Conservation (phyloP, 2,329 filamentous ascomycete species). For the Clarireedia homoeocarpa region DNA sequence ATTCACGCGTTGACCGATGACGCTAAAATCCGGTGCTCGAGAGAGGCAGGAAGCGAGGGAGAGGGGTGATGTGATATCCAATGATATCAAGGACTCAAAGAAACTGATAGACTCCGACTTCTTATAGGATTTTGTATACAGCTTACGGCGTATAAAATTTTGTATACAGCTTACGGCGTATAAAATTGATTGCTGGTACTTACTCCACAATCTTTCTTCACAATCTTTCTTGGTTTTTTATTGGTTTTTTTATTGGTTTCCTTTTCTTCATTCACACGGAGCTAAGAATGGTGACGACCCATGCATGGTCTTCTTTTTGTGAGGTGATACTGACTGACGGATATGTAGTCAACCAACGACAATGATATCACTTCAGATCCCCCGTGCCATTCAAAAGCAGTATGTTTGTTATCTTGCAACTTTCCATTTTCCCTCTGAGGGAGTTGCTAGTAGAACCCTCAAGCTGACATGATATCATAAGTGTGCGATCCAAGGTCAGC, state of each 20-base stretch:
- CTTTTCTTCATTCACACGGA: neutral
- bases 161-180: neutral
- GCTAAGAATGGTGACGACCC: constrained; percentile 1
- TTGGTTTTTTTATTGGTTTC: no score
- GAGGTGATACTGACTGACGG: constrained; percentile 10
- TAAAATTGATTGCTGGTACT: no score
- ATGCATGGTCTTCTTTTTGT: neutral
- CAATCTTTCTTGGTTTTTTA: neutral
- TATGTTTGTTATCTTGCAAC: constrained; percentile 37
- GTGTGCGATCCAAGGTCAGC: constrained; percentile 84
- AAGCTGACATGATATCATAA: constrained; percentile 29
- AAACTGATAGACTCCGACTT: no score
- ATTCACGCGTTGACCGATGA: constrained; percentile 8
- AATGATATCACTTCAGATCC: constrained; percentile 67
- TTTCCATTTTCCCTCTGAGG: neutral
- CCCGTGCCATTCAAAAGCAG: constrained; percentile 78
- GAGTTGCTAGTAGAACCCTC: neutral
- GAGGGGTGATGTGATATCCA: neutral
- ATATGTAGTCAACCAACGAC: constrained; percentile 41
- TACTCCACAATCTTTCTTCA: no score
- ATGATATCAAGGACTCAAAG: no score
- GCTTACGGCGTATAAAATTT: neutral
- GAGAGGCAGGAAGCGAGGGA: neutral
- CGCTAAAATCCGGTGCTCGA: constrained; percentile 1
- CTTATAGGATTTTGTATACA: neutral